Evolutionary conservation across 2,329 filamentous ascomycete genomes (phyloP), one percentile per base, ranked within the genome.

Genomic region (Epichloe glyceriae): DNA sequence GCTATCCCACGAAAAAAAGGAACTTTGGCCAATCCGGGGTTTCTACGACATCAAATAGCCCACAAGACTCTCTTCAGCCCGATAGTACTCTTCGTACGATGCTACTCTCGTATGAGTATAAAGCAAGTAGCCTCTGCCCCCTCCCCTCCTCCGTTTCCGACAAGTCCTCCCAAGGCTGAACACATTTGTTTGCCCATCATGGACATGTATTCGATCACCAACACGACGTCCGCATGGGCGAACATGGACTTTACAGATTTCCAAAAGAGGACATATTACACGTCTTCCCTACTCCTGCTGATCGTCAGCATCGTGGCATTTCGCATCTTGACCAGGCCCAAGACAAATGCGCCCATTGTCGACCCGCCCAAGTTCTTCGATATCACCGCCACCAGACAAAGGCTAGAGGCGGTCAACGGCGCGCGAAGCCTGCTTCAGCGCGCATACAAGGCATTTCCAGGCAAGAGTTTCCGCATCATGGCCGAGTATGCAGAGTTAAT

Each of bases 351-450:
- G 10, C 46, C 46, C 1, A 2, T 35, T 10, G 11, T 48, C n/a
- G 19, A 48, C 26, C 46, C 46, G 15, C 46, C 46, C 11, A n/a
- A 17, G 17, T 48, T 41, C 20, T 48, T 48, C 37, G 46, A 48
- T 8, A 5, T 48, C 38, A 41, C 11, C 37, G n/a, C 26, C n/a
- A 35, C 26, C 5, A 40, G 38, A 5, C 38, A n/a, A 14, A 48
- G 14, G 20, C 15, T 34, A 15, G 15, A 48, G n/a, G 38, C 37
- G n/a, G 5, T 48, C 38, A 10, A 26, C 2, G 12, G 37, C 35
- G n/a, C 22, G 12, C 22, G 20, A 19, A 41, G 38, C 26, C 26
- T 41, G 12, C 37, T 48, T 10, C 7, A 34, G 19, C 17, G 33
- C 14, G 22, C 37, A 4, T 33, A 41, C 37, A 34, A 48, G 38